Evolutionary conservation across 768 basidiomycete species (phyloP).

Genomic region (Fomitopsis pulvina): DNA sequence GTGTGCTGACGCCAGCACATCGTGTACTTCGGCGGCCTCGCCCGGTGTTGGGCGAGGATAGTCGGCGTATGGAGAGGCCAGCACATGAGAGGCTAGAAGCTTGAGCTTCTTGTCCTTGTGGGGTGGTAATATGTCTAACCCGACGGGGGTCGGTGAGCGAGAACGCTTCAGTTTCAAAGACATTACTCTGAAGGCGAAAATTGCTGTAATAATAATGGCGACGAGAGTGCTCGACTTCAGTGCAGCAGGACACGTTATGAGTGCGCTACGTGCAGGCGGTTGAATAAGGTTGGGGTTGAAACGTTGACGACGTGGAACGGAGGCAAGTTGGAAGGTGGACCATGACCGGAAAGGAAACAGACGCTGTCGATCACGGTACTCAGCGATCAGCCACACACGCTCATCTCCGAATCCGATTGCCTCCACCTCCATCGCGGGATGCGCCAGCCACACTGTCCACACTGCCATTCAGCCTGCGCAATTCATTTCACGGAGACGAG

Average conservation of each 20-base stretch:
- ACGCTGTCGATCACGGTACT: conserved; percentile 1
- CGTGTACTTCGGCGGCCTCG: conserved; percentile 34
- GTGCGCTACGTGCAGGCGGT: neutral
- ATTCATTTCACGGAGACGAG: neutral
- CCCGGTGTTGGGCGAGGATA: conserved; percentile 37
- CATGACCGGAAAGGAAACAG: neutral
- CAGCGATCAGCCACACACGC: conserved; percentile 2
- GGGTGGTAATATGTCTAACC: conserved; percentile 5
- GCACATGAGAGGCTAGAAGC: conserved; percentile 34
- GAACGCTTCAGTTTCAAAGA: conserved; percentile 13
- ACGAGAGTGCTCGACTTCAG: too few relatives aligned
- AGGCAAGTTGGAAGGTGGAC: neutral
- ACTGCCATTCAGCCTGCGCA: neutral
- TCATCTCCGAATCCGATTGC: conserved; percentile 2
- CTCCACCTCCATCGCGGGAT: neutral
- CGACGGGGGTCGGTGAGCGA: conserved; percentile 10
- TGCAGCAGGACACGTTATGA: too few relatives aligned
- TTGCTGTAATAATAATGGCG: too few relatives aligned
- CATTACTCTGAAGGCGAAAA: conserved; percentile 7
- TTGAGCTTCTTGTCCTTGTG: conserved; percentile 42
- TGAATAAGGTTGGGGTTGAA: neutral
- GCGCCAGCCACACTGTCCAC: neutral
- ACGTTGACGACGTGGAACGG: neutral
- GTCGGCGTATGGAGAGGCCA: conserved; percentile 41
- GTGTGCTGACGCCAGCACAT: conserved; percentile 32